Base-by-base conservation (phyloP, 2,329 filamentous ascomycete species). In the Microdochium nivale region DNA sequence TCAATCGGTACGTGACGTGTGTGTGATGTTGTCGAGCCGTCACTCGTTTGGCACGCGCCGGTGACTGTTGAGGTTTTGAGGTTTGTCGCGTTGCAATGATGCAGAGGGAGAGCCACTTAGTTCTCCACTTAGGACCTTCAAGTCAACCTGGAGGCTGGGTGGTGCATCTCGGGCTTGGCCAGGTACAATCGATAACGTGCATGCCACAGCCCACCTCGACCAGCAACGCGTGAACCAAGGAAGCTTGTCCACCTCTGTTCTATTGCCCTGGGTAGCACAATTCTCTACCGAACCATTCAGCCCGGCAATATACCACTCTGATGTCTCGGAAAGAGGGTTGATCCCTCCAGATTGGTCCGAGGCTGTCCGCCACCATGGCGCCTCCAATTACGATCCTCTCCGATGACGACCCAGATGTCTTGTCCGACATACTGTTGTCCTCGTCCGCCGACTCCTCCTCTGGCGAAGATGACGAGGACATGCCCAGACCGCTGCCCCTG, bases 401-500 rank as follows among this genome's bases (percentile, higher is more conserved):
- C 14, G 51, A 53, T 49, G 52, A 55, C 19, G 51, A 53, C 32
- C 47, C 25, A 16, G 43, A 49, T 33, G 14, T 48, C 32, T 30
- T 49, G 30, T 53, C 40, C 40, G 62, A 65, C 50, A 58, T 57
- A 50, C 62, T 59, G 3, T 44, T 19, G 10, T 44, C 40, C 40
- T 33, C 35, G 14, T 50, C 48, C 25, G 49, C 51, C 35, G 53
- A 56, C 35, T 64, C 62, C 2, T 62, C 60, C 47, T 62, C 59
- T 44, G 58, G 58, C 30, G 57, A 58, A 30, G 58, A 56, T 7
- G 63, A 65, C 53, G 60, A 63, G 47, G 59, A 65, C 25, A 61
- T 63, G 40, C 55, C 57, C n/a, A 66, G 68, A 8, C 70, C 70
- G 3, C 73, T 72, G 11, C 74, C 68, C 16, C 74, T 73, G 11